Conservation (phyloP, 2,329 filamentous ascomycete genomes). For the Rhynchosporium secalis region DNA sequence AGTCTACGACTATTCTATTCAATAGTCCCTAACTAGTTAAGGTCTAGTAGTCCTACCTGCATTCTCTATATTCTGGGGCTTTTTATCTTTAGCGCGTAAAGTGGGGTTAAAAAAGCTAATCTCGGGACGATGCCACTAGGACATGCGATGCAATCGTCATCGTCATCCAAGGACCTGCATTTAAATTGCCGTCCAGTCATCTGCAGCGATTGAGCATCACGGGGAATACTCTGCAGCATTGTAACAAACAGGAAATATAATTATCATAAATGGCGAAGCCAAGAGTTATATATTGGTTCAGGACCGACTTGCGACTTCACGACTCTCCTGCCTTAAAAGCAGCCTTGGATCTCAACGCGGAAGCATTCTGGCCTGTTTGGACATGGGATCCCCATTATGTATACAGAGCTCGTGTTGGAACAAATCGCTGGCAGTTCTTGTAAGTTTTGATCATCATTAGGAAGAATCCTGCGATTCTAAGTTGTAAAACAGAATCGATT, state of each 20-base stretch:
- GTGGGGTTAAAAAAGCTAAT: background rate
- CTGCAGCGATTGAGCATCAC: too few relatives aligned
- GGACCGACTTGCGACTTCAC: slow-evolving; percentile 75
- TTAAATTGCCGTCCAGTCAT: too few relatives aligned
- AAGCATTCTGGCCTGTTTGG: slow-evolving; percentile 72
- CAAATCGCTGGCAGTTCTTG: slow-evolving; percentile 75
- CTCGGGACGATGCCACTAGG: background rate
- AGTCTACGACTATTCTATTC: too few relatives aligned
- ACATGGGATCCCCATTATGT: slow-evolving; percentile 83
- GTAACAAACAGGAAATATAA: background rate
- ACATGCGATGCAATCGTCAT: slow-evolving; percentile 10
- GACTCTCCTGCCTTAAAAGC: slow-evolving; percentile 74
- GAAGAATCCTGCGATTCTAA: background rate
- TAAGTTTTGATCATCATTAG: slow-evolving; percentile 34
- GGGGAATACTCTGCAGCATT: too few relatives aligned
- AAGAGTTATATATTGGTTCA: slow-evolving; percentile 74
- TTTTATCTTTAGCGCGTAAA: too few relatives aligned
- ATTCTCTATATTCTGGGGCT: too few relatives aligned
- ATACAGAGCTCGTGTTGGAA: slow-evolving; percentile 66
- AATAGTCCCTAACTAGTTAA: too few relatives aligned
- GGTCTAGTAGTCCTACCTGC: too few relatives aligned
- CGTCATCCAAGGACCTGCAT: slow-evolving; percentile 3
- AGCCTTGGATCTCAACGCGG: slow-evolving; percentile 68
- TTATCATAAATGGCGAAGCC: slow-evolving; percentile 40
- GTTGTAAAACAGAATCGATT: slow-evolving; percentile 57